Conservation (phyloP, 1,284 basidiomycete genomes). For the Trichosporon ovoides region DNA sequence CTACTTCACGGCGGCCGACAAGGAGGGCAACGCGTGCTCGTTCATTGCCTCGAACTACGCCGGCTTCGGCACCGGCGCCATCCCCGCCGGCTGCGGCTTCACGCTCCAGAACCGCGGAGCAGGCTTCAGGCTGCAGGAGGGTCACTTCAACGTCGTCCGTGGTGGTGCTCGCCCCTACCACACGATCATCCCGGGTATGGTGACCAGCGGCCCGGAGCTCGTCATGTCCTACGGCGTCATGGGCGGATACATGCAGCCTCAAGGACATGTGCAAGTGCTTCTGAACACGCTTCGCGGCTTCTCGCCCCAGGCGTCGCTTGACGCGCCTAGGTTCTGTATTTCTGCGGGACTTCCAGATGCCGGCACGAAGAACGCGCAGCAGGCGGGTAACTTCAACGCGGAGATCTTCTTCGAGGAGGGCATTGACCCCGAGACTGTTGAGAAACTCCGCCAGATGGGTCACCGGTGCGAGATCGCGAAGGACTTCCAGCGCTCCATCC, state of each 20-base stretch:
- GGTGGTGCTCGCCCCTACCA: slow-evolving; percentile 88
- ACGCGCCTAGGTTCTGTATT: slow-evolving; percentile 88
- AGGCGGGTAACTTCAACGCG: slow-evolving; percentile 60
- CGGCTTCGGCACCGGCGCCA: slow-evolving; percentile 60
- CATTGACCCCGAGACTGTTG: slow-evolving; percentile 59
- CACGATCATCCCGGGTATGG: slow-evolving; percentile 87
- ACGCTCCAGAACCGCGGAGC: slow-evolving; percentile 90
- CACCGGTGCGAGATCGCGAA: slow-evolving; percentile 65
- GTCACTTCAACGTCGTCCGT: slow-evolving; percentile 75
- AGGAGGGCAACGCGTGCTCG: slow-evolving; percentile 85
- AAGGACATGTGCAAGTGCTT: slow-evolving; percentile 55
- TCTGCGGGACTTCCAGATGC: slow-evolving; percentile 71
- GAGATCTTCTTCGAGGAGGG: slow-evolving; percentile 78
- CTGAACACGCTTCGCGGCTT: slow-evolving; percentile 77
- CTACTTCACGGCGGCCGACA: slow-evolving; percentile 81
- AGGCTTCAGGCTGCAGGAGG: slow-evolving; percentile 71
- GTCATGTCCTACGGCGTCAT: slow-evolving; percentile 87
- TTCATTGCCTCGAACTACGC: slow-evolving; percentile 80
- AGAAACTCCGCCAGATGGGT: slow-evolving; percentile 71
- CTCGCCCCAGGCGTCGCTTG: slow-evolving; percentile 74
- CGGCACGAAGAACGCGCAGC: slow-evolving; percentile 47
- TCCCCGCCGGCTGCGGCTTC: slow-evolving; percentile 90
- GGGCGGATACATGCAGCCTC: slow-evolving; percentile 53
- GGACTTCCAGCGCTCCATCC: slow-evolving; percentile 62
- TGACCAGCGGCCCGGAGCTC: slow-evolving; percentile 69